A percentile compares a stretch with the other conserved stretches of the same genome.
These are phyloP conservation scores for Begonia peltatifolia DNA, from an alignment of 306 rosid species.

Conservation along the genomic window DNA sequence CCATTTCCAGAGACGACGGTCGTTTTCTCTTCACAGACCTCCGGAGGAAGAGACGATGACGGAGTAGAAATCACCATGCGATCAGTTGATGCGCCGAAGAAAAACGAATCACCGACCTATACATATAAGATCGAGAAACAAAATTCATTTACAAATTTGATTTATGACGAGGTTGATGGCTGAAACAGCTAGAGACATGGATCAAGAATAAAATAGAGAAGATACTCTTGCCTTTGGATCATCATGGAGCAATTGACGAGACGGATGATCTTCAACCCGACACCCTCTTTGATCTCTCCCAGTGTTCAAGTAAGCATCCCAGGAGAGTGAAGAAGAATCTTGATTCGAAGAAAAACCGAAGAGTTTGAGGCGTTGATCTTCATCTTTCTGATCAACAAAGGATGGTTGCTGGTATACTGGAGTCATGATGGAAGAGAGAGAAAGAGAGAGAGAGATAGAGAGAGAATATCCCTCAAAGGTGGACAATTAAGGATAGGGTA, in stretches of 20 bases:
- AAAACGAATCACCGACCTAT: no score
- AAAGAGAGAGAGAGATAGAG: conserved; percentile 8
- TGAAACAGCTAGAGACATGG: neutral
- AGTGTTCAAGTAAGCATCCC: conserved; percentile 14
- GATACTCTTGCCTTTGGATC: conserved; percentile 37
- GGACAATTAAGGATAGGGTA: conserved; percentile 26
- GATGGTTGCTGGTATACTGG: conserved; percentile 30
- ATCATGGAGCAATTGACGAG: conserved; percentile 9
- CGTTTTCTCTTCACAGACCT: no score
- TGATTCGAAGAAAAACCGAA: conserved; percentile 7
- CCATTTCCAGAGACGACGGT: neutral
- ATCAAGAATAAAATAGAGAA: neutral
- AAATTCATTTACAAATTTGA: no score
- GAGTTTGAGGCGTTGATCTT: conserved; percentile 23
- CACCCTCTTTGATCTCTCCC: conserved; percentile 20
- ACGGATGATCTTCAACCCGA: conserved; percentile 2
- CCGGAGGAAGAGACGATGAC: no score
- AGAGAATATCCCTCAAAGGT: conserved; percentile 13
- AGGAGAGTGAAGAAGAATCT: conserved; percentile 25
- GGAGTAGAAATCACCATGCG: no score
- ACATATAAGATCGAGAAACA: no score
- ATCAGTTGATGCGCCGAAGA: no score
- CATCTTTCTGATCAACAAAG: conserved; percentile 14
- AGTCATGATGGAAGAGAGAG: conserved; percentile 21
- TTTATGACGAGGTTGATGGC: no score